phyloP scores from a whole-genome alignment of 2,329 filamentous ascomycete species.

The Trichoderma sp. region DNA sequence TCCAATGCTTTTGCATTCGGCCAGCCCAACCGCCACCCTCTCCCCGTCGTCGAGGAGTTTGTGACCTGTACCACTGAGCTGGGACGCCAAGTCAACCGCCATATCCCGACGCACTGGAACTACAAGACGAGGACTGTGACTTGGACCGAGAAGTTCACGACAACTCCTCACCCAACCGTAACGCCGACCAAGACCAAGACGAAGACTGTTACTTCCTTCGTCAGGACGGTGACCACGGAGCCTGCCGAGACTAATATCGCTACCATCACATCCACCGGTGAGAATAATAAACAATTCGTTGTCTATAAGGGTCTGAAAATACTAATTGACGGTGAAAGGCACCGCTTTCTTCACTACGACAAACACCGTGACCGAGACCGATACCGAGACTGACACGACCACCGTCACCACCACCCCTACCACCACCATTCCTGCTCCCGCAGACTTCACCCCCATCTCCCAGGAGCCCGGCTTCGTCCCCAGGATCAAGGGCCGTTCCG shows the following conservation, averaged over 20 bases:
- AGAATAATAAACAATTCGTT: not conserved
- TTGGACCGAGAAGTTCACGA: not conserved
- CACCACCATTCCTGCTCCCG: slow-evolving; percentile 4
- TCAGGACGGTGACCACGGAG: not conserved
- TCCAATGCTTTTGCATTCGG: slow-evolving; percentile 2
- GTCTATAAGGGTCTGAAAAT: not conserved
- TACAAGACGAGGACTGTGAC: slow-evolving; percentile 11
- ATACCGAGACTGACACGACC: not conserved
- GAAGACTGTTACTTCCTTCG: not conserved
- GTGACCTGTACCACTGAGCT: slow-evolving; percentile 1
- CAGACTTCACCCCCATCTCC: slow-evolving; percentile 13
- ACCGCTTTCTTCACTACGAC: slow-evolving; percentile 1
- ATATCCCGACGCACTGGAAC: slow-evolving; percentile 10
- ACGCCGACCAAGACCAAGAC: slow-evolving; percentile 12
- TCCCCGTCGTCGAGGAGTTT: not conserved
- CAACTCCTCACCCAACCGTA: slow-evolving; percentile 4
- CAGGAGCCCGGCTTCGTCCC: slow-evolving; percentile 1
- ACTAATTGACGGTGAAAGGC: not conserved
- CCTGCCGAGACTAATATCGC: not conserved
- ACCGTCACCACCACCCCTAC: slow-evolving; percentile 10
- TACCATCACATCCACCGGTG: not conserved
- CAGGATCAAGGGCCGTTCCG: slow-evolving; percentile 11
- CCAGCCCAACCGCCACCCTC: not conserved
- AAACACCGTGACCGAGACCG: not conserved
- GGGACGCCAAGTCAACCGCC: not conserved